A percentile compares a stretch with the other conserved stretches of the same genome.
Evolutionary conservation across 768 basidiomycete genomes (phyloP).

Genomic region (Mycena indigotica): DNA sequence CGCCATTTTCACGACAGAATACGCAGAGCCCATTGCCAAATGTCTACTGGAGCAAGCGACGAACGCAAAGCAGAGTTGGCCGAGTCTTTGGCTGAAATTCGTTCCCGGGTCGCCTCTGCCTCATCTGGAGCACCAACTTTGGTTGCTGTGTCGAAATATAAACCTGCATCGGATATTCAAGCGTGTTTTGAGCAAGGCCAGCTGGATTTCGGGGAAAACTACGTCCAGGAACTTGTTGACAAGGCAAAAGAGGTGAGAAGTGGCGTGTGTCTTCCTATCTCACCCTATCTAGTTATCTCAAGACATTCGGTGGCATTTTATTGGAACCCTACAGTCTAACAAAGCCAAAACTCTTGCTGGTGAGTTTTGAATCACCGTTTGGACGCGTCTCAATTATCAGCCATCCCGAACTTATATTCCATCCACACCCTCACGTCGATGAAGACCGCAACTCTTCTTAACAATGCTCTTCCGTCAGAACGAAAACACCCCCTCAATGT

Average conservation of each 20-base stretch:
- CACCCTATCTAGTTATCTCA: slow-evolving; percentile 63
- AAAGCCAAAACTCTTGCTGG: slow-evolving; percentile 89
- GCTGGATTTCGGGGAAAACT: slow-evolving; percentile 96
- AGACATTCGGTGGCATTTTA: slow-evolving; percentile 96
- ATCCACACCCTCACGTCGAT: slow-evolving; percentile 84
- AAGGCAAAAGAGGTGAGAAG: slow-evolving; percentile 70
- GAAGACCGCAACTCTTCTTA: slow-evolving; percentile 79
- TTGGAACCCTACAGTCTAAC: slow-evolving; percentile 91
- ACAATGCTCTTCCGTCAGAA: slow-evolving; percentile 67
- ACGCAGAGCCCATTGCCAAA: neutral
- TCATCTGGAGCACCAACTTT: slow-evolving; percentile 42
- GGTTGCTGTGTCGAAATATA: slow-evolving; percentile 92
- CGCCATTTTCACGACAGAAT: neutral
- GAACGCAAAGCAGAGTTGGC: slow-evolving; percentile 56
- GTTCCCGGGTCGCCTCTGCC: slow-evolving; percentile 46
- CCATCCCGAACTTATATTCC: slow-evolving; percentile 83
- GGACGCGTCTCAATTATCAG: slow-evolving; percentile 41
- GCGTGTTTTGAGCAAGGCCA: slow-evolving; percentile 83
- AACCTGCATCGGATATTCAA: slow-evolving; percentile 83
- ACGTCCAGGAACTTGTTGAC: slow-evolving; percentile 89
- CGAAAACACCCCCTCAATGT: slow-evolving; percentile 70
- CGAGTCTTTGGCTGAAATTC: slow-evolving; percentile 56
- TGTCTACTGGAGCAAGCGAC: slow-evolving; percentile 4
- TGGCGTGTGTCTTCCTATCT: neutral
- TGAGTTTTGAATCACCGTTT: slow-evolving; percentile 36